These are phyloP conservation scores for Odontarrhena argentea DNA, from an alignment of 345 rosid genomes.

Conservation along the genomic window DNA sequence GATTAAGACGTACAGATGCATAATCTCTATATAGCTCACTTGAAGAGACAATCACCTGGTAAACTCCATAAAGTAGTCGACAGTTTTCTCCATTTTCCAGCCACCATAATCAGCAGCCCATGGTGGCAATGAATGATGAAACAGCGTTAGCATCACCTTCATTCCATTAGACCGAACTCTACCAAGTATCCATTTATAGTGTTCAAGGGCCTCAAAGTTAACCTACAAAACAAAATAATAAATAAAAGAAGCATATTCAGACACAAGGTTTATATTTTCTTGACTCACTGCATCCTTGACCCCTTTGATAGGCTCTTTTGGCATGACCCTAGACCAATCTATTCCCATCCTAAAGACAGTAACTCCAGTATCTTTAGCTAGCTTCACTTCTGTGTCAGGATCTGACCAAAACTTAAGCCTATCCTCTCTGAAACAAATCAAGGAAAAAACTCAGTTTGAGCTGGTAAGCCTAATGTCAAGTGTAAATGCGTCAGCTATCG, in stretches of 20 bases:
- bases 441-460: conserved; percentile 33
- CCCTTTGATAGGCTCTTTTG: conserved; percentile 76
- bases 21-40: conserved; percentile 20
- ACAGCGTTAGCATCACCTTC: conserved; percentile 96
- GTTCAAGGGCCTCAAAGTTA: conserved; percentile 81
- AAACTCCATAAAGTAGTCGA: conserved; percentile 82
- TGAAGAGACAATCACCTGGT: conserved; percentile 55
- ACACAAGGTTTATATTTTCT: conserved; percentile 28
- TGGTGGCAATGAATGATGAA: conserved; percentile 95
- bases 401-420: conserved; percentile 96
- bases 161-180: conserved; percentile 82
- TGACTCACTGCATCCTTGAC: conserved; percentile 64
- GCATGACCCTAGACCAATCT: conserved; percentile 93
- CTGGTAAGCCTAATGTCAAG: conserved; percentile 14
- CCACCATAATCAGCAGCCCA: conserved; percentile 99
- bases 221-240: conserved; percentile 50
- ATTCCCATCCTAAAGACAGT: conserved; percentile 90
- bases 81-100: conserved; percentile 94
- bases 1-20: conserved; percentile 24
- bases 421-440: conserved; percentile 66
- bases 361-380: conserved; percentile 83
- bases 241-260: conserved; percentile 25
- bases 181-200: conserved; percentile 80
- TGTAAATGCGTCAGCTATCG: background rate
- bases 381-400: conserved; percentile 85